These are phyloP conservation scores for Croton setiger DNA, from an alignment of 441 rosid genomes.

Conservation along the genomic window DNA sequence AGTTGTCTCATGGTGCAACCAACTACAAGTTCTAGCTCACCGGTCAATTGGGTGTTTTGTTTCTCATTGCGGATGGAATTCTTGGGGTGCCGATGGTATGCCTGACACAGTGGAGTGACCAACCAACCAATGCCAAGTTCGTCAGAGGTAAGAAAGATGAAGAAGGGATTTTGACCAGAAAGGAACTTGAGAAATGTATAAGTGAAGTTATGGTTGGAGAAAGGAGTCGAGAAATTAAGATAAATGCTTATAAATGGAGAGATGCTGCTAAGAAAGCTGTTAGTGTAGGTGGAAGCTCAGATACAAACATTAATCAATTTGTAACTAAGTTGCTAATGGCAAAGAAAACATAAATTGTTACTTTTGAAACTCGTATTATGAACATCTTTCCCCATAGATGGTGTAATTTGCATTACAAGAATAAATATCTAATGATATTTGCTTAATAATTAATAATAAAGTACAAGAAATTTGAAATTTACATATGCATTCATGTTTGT, in stretches of 20 bases:
- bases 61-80: conserved; percentile 66
- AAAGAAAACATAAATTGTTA: conserved; percentile 6
- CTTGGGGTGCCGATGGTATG: conserved; percentile 54
- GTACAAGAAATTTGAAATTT: neutral
- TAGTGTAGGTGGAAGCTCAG: conserved; percentile 38
- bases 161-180: conserved; percentile 32
- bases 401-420: neutral
- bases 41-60: conserved; percentile 57
- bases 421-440: neutral
- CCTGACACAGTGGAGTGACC: conserved; percentile 53
- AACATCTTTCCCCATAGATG: neutral
- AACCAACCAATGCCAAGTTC: conserved; percentile 59
- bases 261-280: conserved; percentile 33
- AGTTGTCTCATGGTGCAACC: conserved; percentile 61
- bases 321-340: conserved; percentile 21
- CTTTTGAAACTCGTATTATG: neutral
- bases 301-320: conserved; percentile 34
- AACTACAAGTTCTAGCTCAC: conserved; percentile 59
- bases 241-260: conserved; percentile 31
- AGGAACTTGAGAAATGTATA: conserved; percentile 33
- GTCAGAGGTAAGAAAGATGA: conserved; percentile 30
- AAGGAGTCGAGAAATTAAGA: conserved; percentile 28
- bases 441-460: neutral
- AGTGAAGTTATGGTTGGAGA: conserved; percentile 40
- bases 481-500: neutral